Conservation (phyloP, 129 eudicot genomes). For the Tagetes patula region DNA sequence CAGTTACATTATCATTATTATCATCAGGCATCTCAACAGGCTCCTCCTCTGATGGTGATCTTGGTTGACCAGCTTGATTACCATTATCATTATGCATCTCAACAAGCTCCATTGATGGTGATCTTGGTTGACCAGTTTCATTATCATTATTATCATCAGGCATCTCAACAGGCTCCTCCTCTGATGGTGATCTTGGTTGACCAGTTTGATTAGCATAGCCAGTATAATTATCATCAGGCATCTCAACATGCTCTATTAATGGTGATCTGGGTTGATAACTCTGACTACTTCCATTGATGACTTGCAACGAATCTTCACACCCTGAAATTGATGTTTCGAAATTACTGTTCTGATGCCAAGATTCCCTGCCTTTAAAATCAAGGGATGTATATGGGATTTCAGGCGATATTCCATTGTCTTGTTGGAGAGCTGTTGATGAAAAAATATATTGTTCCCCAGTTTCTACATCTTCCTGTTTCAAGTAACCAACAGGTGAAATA, state of each 20-base stretch:
- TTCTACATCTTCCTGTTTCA: conserved; percentile 51
- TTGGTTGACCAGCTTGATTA: conserved; percentile 28
- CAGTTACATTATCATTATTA: not conserved
- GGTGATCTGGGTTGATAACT: conserved; percentile 27
- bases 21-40: conserved; percentile 22
- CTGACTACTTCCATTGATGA: conserved; percentile 17
- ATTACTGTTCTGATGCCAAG: conserved; percentile 33
- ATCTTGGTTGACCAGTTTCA: conserved; percentile 25
- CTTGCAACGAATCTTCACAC: conserved; percentile 37
- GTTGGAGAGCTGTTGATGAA: conserved; percentile 37
- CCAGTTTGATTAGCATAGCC: not conserved
- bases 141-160: conserved; percentile 8
- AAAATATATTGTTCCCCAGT: conserved; percentile 34
- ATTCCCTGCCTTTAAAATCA: conserved; percentile 22
- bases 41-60: conserved; percentile 16
- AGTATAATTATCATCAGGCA: conserved; percentile 8
- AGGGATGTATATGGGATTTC: conserved; percentile 39
- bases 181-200: conserved; percentile 19
- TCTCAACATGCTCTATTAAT: conserved; percentile 24
- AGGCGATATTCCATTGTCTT: conserved; percentile 27
- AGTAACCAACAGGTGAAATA: conserved; percentile 12
- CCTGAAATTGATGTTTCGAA: conserved; percentile 31
- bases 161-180: conserved; percentile 28
- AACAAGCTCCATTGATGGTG: conserved; percentile 20
- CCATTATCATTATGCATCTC: conserved; percentile 16